Conservation (phyloP, 1,284 basidiomycete species). For the Golubevia pallescens region DNA sequence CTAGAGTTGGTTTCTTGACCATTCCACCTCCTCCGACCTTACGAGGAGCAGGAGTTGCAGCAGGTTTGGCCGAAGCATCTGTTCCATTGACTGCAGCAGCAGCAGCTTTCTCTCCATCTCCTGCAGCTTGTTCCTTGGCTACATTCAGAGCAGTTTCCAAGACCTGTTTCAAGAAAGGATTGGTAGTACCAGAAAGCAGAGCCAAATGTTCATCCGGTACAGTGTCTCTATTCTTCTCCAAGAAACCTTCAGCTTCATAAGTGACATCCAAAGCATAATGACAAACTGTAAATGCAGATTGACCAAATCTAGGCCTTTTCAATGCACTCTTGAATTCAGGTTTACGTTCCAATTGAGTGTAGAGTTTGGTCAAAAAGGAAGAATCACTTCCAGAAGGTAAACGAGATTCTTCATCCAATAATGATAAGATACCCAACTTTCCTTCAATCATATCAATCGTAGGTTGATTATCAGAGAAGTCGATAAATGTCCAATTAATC, state of each 20-base stretch:
- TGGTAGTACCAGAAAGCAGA: constrained; percentile 48
- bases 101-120: not conserved
- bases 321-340: constrained; percentile 59
- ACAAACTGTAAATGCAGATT: constrained; percentile 57
- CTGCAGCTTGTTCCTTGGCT: constrained; percentile 15
- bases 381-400: constrained; percentile 59
- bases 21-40: constrained; percentile 33
- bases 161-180: constrained; percentile 55
- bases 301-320: constrained; percentile 58
- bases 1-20: constrained; percentile 62
- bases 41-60: constrained; percentile 29
- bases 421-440: constrained; percentile 59
- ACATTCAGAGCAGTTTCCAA: constrained; percentile 29
- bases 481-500: constrained; percentile 63
- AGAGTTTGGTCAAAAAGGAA: constrained; percentile 61
- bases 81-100: constrained; percentile 14
- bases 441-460: constrained; percentile 63
- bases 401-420: constrained; percentile 63
- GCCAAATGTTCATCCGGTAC: constrained; percentile 61
- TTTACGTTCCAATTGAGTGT: constrained; percentile 52
- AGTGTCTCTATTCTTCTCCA: constrained; percentile 64
- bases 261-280: constrained; percentile 63
- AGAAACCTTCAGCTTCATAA: constrained; percentile 58
- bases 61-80: constrained; percentile 5
- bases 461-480: constrained; percentile 64